Evolutionary conservation across 805 yeast genomes (phyloP).

Genomic region (Sugiyamaella boreocaroliniensis): DNA sequence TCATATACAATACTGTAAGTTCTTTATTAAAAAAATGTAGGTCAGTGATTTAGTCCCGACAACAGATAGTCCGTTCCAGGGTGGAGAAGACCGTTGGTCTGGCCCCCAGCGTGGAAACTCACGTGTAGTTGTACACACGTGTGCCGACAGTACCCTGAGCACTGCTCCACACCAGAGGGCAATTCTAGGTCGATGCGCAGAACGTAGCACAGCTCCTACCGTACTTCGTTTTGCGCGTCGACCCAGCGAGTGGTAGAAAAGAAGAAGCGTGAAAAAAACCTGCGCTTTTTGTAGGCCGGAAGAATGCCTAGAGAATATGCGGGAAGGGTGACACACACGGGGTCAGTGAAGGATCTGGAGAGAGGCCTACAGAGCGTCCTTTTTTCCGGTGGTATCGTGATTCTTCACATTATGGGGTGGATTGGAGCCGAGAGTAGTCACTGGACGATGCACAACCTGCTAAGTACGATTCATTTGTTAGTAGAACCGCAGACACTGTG

Average conservation of each 20-base stretch:
- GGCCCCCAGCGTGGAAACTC: background rate
- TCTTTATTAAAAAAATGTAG: constrained; percentile 10
- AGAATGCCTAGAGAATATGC: background rate
- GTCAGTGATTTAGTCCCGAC: constrained; percentile 23
- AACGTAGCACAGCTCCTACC: background rate
- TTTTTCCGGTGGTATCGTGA: no score
- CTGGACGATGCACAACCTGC: no score
- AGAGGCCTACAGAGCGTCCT: no score
- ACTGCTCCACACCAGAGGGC: background rate
- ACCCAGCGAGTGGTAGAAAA: background rate
- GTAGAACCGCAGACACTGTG: no score
- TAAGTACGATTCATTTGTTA: no score
- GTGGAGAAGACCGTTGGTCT: constrained; percentile 21
- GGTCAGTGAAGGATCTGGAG: no score
- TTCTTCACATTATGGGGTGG: no score
- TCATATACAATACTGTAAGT: no score
- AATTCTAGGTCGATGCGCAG: background rate
- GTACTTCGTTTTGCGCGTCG: background rate
- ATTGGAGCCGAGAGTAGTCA: no score
- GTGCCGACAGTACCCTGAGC: background rate
- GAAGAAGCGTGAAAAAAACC: background rate
- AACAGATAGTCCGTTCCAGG: constrained; percentile 14
- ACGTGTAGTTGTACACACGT: background rate
- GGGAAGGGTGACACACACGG: no score
- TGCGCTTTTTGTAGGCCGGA: background rate